Percentiles rank a stretch among this genome's conserved stretches.
phyloP scores from a whole-genome alignment of 257 asterid species.

The Parsonsia alboflavescens region DNA sequence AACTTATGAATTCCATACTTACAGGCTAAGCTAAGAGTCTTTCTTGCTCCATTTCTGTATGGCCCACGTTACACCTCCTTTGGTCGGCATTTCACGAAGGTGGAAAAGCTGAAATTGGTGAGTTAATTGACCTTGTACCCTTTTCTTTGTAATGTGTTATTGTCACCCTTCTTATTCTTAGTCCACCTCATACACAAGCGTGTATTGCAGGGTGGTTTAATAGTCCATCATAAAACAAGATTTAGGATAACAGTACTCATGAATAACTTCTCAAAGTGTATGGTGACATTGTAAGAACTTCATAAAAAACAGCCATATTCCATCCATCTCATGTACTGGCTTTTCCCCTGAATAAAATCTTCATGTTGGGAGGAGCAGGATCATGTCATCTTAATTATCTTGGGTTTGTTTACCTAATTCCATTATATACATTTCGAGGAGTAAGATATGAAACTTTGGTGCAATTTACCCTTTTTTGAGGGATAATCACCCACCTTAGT shows the following conservation, averaged over 20 bases:
- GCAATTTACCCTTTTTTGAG: background rate
- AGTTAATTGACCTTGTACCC: slow-evolving; percentile 24
- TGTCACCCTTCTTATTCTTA: background rate
- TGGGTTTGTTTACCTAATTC: background rate
- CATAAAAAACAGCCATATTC: background rate
- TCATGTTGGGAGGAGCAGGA: background rate
- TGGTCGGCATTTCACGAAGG: slow-evolving; percentile 90
- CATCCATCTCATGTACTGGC: background rate
- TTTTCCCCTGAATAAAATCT: background rate
- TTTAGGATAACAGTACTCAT: background rate
- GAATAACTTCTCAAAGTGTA: background rate
- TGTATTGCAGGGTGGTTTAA: background rate
- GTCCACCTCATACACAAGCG: background rate
- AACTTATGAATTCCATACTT: slow-evolving; percentile 19
- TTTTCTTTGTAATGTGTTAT: background rate
- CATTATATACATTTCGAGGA: background rate
- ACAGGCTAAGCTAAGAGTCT: slow-evolving; percentile 65
- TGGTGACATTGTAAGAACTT: background rate
- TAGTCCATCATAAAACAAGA: background rate
- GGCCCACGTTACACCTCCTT: slow-evolving; percentile 90
- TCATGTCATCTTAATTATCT: background rate
- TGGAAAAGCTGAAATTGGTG: slow-evolving; percentile 74
- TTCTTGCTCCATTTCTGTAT: slow-evolving; percentile 74
- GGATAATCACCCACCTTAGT: background rate
- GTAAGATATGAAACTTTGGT: background rate